Conservation (phyloP, 2,329 filamentous ascomycete species). For the Colletotrichum karsti region DNA sequence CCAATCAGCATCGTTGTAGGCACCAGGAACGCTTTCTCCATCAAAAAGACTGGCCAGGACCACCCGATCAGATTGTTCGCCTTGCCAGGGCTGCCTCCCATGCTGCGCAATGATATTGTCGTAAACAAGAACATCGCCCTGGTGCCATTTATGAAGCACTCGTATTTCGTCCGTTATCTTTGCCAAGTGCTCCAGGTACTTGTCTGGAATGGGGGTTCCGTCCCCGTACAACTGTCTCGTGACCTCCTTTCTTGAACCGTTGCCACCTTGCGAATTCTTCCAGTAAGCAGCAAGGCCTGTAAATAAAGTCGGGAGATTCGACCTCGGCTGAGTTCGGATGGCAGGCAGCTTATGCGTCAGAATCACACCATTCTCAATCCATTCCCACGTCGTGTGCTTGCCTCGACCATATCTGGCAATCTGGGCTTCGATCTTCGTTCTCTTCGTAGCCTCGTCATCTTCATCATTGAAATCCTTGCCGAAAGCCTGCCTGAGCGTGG, state of each 20-base stretch:
- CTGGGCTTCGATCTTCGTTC: conserved; percentile 56
- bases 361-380: conserved; percentile 51
- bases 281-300: conserved; percentile 55
- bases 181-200: conserved; percentile 48
- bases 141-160: conserved; percentile 56
- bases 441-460: conserved; percentile 49
- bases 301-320: conserved; percentile 54
- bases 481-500: conserved; percentile 52
- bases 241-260: conserved; percentile 37
- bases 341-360: conserved; percentile 54
- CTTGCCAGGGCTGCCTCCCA: conserved; percentile 56
- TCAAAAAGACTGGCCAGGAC: conserved; percentile 57
- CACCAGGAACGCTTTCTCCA: conserved; percentile 51
- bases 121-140: conserved; percentile 56
- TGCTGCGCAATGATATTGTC: conserved; percentile 59
- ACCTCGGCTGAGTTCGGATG: conserved; percentile 54
- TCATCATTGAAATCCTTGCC: conserved; percentile 54
- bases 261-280: conserved; percentile 36
- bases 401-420: conserved; percentile 55
- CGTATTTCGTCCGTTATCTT: conserved; percentile 57
- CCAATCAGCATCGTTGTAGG: conserved; percentile 51
- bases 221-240: conserved; percentile 53
- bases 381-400: conserved; percentile 56
- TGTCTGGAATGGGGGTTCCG: conserved; percentile 54
- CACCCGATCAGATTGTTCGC: conserved; percentile 53